Evolutionary conservation across 2,329 filamentous ascomycete genomes (phyloP).

Genomic region (Hymenoscyphus fraxineus): DNA sequence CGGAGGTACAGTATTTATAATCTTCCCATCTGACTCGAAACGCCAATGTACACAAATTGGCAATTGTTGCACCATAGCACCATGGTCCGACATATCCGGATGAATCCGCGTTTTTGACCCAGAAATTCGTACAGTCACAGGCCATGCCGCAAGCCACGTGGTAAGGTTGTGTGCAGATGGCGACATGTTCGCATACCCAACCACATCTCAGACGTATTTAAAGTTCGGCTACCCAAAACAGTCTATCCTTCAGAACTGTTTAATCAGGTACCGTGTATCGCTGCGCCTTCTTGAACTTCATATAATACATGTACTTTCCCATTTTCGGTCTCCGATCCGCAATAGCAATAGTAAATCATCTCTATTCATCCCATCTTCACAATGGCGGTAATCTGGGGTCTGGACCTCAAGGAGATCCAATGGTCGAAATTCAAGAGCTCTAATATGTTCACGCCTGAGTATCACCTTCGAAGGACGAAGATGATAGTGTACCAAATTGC

Average conservation of each 20-base stretch:
- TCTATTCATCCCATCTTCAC: background rate
- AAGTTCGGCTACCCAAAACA: background rate
- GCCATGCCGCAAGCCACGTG: background rate
- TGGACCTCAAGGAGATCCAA: constrained; percentile 53
- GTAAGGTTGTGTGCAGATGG: background rate
- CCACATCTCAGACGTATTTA: background rate
- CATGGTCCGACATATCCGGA: background rate
- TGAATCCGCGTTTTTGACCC: background rate
- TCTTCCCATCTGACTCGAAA: too few species aligned
- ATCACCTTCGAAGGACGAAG: constrained; percentile 53
- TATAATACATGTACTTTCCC: background rate
- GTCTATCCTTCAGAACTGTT: background rate
- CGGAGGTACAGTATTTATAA: too few species aligned
- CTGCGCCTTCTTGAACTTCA: background rate
- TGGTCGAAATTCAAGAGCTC: constrained; percentile 54
- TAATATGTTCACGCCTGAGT: constrained; percentile 55
- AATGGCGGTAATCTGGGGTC: constrained; percentile 52
- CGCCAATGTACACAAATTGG: background rate
- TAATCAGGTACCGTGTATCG: background rate
- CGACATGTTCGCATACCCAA: background rate
- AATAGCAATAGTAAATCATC: background rate
- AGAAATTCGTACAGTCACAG: background rate
- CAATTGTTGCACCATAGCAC: background rate
- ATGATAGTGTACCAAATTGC: constrained; percentile 58
- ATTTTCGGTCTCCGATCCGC: background rate